Percentiles rank a stretch among this genome's conserved stretches.
These are phyloP conservation scores for Colletotrichum cuscutae DNA, from an alignment of 2,329 filamentous ascomycete species.

Conservation along the genomic window DNA sequence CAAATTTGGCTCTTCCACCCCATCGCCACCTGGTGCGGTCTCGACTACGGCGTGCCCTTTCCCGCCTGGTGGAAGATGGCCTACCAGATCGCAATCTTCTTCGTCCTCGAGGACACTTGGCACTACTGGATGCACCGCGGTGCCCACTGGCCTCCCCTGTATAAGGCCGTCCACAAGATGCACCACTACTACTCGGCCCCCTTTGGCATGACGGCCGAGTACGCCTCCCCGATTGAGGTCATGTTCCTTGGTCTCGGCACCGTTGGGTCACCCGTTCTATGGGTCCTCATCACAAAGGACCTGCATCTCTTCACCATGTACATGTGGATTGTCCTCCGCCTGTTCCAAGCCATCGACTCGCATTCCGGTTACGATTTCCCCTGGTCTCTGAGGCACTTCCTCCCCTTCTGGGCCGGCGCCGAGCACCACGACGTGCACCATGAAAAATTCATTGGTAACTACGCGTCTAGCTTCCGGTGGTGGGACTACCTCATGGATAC, in stretches of 20 bases:
- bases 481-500: conserved; percentile 97
- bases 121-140: conserved; percentile 97
- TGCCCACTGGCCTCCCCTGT: conserved; percentile 93
- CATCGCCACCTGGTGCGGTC: conserved; percentile 90
- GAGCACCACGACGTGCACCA: conserved; percentile 98
- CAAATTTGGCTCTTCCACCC: conserved; percentile 99
- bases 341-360: conserved; percentile 97
- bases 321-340: conserved; percentile 88
- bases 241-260: conserved; percentile 93
- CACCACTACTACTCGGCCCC: conserved; percentile 99
- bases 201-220: conserved; percentile 97
- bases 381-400: conserved; percentile 93
- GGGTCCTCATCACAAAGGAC: conserved; percentile 84
- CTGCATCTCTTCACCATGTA: conserved; percentile 99
- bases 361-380: conserved; percentile 99
- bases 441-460: conserved; percentile 99
- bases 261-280: conserved; percentile 83
- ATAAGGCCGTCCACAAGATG: conserved; percentile 98
- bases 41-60: conserved; percentile 90
- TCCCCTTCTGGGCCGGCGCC: conserved; percentile 98
- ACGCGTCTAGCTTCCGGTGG: conserved; percentile 97
- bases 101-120: conserved; percentile 96
- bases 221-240: conserved; percentile 96
- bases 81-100: conserved; percentile 92
- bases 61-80: conserved; percentile 86